phyloP scores from a whole-genome alignment of 805 yeast species.

The Suhomyces pyralidae region DNA sequence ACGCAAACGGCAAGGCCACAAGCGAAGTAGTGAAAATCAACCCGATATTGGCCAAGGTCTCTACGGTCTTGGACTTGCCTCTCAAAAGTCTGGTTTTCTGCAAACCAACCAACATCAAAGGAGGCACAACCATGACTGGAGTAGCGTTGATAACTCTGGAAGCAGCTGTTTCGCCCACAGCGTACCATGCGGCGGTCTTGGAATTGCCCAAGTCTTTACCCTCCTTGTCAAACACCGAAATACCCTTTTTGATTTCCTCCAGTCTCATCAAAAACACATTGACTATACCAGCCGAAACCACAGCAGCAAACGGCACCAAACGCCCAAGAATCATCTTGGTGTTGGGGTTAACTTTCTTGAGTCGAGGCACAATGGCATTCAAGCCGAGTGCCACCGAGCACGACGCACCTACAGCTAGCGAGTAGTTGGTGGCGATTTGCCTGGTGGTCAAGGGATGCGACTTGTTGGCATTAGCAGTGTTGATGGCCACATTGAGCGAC shows the following conservation, averaged over 20 bases:
- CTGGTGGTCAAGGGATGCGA: slow-evolving; percentile 81
- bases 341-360: slow-evolving; percentile 64
- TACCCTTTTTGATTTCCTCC: slow-evolving; percentile 87
- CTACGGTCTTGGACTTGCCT: slow-evolving; percentile 62
- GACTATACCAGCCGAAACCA: slow-evolving; percentile 93
- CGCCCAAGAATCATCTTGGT: slow-evolving; percentile 75
- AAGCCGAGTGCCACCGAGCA: slow-evolving; percentile 95
- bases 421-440: slow-evolving; percentile 76
- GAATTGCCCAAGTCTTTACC: slow-evolving; percentile 68
- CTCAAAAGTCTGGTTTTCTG: slow-evolving; percentile 64
- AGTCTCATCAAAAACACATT: slow-evolving; percentile 97
- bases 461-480: slow-evolving; percentile 93
- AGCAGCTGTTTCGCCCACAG: slow-evolving; percentile 96
- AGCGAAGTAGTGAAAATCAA: slow-evolving; percentile 83
- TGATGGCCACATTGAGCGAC: slow-evolving; percentile 93
- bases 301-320: slow-evolving; percentile 97
- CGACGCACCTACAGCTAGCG: slow-evolving; percentile 88
- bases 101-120: slow-evolving; percentile 72
- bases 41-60: slow-evolving; percentile 76
- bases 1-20: slow-evolving; percentile 87
- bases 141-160: slow-evolving; percentile 95
- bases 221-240: slow-evolving; percentile 60
- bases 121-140: slow-evolving; percentile 96
- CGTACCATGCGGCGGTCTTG: slow-evolving; percentile 81
- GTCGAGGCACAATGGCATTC: slow-evolving; percentile 83